Evolutionary conservation across 306 rosid species (phyloP).

Genomic region (Adenanthera pavonina): DNA sequence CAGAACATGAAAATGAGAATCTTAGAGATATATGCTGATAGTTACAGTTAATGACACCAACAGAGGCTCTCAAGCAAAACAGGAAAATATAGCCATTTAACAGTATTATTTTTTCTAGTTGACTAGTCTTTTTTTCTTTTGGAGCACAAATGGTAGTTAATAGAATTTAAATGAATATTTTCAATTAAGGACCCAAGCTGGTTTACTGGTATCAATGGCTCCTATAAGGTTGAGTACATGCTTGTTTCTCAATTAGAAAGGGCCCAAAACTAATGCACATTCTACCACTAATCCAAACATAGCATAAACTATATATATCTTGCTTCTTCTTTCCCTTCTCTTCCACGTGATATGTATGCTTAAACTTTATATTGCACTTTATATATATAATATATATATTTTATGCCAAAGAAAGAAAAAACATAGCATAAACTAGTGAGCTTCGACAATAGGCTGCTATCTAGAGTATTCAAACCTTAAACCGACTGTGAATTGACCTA

Average conservation of each 20-base stretch:
- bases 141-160: not conserved
- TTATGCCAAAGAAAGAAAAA: not conserved
- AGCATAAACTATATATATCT: not conserved
- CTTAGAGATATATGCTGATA: not conserved
- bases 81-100: not conserved
- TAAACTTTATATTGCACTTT: no score
- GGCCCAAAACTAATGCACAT: not conserved
- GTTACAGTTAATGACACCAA: not conserved
- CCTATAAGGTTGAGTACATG: not conserved
- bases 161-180: not conserved
- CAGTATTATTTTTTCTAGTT: not conserved
- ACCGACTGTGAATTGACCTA: not conserved
- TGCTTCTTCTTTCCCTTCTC: no score
- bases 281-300: not conserved
- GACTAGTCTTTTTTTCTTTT: not conserved
- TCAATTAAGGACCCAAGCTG: not conserved
- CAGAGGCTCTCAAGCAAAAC: not conserved
- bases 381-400: no score
- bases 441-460: not conserved
- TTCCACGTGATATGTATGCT: no score
- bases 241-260: not conserved
- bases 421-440: not conserved
- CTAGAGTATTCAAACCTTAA: not conserved
- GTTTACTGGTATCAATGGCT: not conserved
- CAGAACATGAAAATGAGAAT: not conserved